Percentiles rank a stretch among this genome's conserved stretches.
These are phyloP conservation scores for Berkeleyomyces rouxiae DNA, from an alignment of 2,329 filamentous ascomycete genomes.

Conservation along the genomic window DNA sequence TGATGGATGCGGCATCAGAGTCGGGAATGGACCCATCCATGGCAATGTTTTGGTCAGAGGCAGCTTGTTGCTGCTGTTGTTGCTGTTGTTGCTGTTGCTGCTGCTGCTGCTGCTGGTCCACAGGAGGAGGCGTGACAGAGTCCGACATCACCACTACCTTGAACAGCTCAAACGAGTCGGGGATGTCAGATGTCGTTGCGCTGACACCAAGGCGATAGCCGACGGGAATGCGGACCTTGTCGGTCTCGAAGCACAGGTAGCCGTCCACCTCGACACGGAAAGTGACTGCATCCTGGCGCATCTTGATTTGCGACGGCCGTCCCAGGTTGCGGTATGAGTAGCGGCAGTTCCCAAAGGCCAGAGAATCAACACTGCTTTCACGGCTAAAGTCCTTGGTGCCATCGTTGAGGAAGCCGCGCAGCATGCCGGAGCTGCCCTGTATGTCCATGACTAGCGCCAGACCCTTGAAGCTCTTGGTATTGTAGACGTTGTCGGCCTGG, in stretches of 20 bases:
- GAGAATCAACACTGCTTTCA: slow-evolving; percentile 60
- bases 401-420: slow-evolving; percentile 90
- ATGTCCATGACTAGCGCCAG: slow-evolving; percentile 73
- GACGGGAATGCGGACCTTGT: slow-evolving; percentile 59
- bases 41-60: slow-evolving; percentile 13
- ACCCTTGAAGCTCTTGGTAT: slow-evolving; percentile 73
- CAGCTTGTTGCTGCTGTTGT: slow-evolving; percentile 17
- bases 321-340: slow-evolving; percentile 87
- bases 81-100: neutral
- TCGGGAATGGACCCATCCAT: slow-evolving; percentile 32
- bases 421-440: slow-evolving; percentile 59
- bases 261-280: slow-evolving; percentile 74
- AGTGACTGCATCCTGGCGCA: slow-evolving; percentile 44
- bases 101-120: slow-evolving; percentile 13
- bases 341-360: slow-evolving; percentile 86
- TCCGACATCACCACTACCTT: slow-evolving; percentile 61
- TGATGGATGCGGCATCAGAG: slow-evolving; percentile 29
- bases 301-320: slow-evolving; percentile 59
- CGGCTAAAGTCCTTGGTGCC: slow-evolving; percentile 63
- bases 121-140: slow-evolving; percentile 20
- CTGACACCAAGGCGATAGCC: slow-evolving; percentile 79
- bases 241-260: slow-evolving; percentile 64
- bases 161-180: slow-evolving; percentile 88
- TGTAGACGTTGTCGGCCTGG: slow-evolving; percentile 66
- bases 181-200: slow-evolving; percentile 75